Percentiles rank a stretch among this genome's conserved stretches.
phyloP scores from a whole-genome alignment of 108 stramenopile species.

The Chaetoceros muelleri region DNA sequence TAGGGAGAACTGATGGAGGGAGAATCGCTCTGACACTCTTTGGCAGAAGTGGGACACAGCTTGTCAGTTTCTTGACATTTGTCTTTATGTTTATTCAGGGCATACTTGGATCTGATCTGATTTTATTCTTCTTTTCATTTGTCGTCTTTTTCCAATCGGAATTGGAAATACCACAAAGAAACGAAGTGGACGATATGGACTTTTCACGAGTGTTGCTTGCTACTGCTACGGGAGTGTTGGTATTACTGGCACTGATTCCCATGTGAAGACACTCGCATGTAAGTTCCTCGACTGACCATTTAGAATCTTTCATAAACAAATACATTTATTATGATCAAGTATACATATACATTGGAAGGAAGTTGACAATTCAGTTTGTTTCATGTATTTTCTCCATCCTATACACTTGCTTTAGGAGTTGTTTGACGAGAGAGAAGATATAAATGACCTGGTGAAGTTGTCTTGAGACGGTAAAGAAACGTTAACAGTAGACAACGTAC shows the following conservation, averaged over 20 bases:
- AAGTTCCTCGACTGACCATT: no score
- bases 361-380: no score
- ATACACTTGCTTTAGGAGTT: no score
- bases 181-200: slow-evolving; percentile 58
- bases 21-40: slow-evolving; percentile 63
- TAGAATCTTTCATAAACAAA: no score
- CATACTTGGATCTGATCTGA: slow-evolving; percentile 46
- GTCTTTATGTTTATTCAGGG: slow-evolving; percentile 31
- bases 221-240: slow-evolving; percentile 33
- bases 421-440: no score
- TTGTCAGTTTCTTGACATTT: slow-evolving; percentile 37
- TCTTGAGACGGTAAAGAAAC: no score
- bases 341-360: no score
- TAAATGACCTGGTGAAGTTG: no score
- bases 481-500: no score
- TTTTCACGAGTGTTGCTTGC: slow-evolving; percentile 46
- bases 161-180: slow-evolving; percentile 65
- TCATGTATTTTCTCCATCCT: no score
- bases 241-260: slow-evolving; percentile 60
- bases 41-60: slow-evolving; percentile 42
- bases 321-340: no score
- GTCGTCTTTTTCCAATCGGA: slow-evolving; percentile 58
- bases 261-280: slow-evolving; percentile 17
- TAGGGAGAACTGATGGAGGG: slow-evolving; percentile 80
- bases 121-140: slow-evolving; percentile 70